Base-by-base conservation (phyloP, 2,329 filamentous ascomycete species). In the Alternaria gaisen region DNA sequence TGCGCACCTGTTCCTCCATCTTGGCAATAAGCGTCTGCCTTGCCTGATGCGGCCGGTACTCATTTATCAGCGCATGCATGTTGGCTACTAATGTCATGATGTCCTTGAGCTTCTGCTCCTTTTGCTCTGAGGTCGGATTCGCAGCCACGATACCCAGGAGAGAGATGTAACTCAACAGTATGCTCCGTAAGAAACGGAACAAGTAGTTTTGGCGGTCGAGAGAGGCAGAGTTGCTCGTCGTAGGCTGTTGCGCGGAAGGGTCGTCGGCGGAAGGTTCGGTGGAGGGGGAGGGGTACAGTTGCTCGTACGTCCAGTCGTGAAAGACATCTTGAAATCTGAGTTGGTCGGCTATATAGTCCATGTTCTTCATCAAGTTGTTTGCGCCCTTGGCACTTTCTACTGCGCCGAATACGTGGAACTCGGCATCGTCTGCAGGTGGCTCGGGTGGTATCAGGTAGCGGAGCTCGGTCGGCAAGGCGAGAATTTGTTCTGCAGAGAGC, bases 1-100 rank as follows among this genome's bases (percentile, higher is more conserved):
- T 85, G 68, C 92, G 88, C 30, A 97, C 81, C 72, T 94, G 91
- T 67, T 91, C 90, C 79, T 97, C 91, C 91, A 97, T 93, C 83
- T 94, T 87, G 67, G 90, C 81, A 32, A 97, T 97, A 59, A 97
- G 83, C 28, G 90, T 93, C 81, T 97, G 94, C 44, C 94, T 83
- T 24, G 94, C 93, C 80, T 98, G 94, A 76, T 97, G 94, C 10
- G 94, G 94, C 32, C 94, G 87, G 80, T 97, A 98, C 78, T 97
- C 90, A 78, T 99, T 99, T 67, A 98, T 88, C 55, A 97, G 85
- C 73, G 96, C 92, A 79, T 97, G 93, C 73, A 96, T 91, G 77
- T 98, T 98, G 77, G 94, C 89, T 65, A 97, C 90, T 28, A 98
- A 82, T 16, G 90, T 93, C 71, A 91, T 86, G 32, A 99, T 80